Evolutionary conservation across 768 basidiomycete species (phyloP).

Genomic region (Coprinopsis sp.): DNA sequence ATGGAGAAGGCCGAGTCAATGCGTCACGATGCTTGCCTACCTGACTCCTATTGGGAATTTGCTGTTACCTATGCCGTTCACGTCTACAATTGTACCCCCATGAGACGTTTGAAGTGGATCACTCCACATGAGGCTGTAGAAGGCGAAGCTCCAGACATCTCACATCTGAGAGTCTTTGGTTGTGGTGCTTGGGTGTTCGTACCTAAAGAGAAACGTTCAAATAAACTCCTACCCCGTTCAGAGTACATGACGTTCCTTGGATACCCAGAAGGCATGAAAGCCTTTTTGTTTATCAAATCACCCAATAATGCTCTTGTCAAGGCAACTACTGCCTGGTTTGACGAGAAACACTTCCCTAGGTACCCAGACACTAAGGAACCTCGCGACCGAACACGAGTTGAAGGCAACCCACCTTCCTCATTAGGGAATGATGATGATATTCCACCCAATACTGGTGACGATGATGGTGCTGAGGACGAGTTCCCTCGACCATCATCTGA

Average conservation of each 20-base stretch:
- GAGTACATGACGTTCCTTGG: constrained; percentile 20
- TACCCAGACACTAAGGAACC: not conserved
- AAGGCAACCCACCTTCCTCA: not conserved
- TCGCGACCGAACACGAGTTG: not conserved
- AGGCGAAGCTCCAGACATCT: constrained; percentile 16
- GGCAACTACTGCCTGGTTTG: not conserved
- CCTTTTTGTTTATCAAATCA: constrained; percentile 1
- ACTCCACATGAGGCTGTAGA: constrained; percentile 9
- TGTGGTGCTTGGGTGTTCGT: constrained; percentile 18
- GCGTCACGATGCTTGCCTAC: too few species aligned
- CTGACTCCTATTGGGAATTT: too few species aligned
- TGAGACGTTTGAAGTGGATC: too few species aligned
- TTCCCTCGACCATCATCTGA: too few species aligned
- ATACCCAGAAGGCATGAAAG: constrained; percentile 2
- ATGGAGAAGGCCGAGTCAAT: too few species aligned
- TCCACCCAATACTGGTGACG: too few species aligned
- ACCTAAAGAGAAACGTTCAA: constrained; percentile 12
- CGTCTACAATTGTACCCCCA: too few species aligned
- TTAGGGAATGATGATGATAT: not conserved
- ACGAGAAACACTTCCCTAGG: not conserved
- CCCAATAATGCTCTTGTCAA: not conserved
- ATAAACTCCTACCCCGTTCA: constrained; percentile 18
- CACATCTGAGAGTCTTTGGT: constrained; percentile 23
- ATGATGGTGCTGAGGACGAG: too few species aligned
- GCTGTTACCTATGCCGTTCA: too few species aligned